Evolutionary conservation across 2,329 filamentous ascomycete genomes (phyloP).

Genomic region (Penicillium capsulatum): DNA sequence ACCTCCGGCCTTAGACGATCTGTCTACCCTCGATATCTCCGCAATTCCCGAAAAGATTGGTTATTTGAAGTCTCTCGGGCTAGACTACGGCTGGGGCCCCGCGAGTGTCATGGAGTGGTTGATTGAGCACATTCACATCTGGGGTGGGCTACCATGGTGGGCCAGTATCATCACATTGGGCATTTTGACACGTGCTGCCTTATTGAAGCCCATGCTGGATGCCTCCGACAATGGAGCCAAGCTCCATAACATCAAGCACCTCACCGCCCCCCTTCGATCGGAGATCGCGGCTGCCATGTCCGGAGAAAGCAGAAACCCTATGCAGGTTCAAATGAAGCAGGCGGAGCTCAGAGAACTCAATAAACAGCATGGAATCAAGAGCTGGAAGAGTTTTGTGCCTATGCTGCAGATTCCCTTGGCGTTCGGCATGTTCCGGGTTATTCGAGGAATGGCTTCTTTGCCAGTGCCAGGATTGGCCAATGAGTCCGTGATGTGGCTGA

Average conservation of each 20-base stretch:
- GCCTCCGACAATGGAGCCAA: conserved; percentile 61
- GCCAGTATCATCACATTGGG: conserved; percentile 65
- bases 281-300: conserved; percentile 48
- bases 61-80: conserved; percentile 73
- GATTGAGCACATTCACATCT: conserved; percentile 80
- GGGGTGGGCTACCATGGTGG: conserved; percentile 75
- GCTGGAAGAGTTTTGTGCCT: conserved; percentile 51
- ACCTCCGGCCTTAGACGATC: conserved; percentile 21
- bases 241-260: conserved; percentile 57
- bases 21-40: conserved; percentile 39
- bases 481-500: conserved; percentile 72
- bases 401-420: conserved; percentile 66
- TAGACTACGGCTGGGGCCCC: conserved; percentile 83
- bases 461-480: conserved; percentile 74
- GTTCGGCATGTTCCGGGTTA: conserved; percentile 73
- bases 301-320: conserved; percentile 42
- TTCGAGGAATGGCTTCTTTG: conserved; percentile 68
- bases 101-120: conserved; percentile 68
- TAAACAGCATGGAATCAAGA: conserved; percentile 52
- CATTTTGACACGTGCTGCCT: conserved; percentile 57
- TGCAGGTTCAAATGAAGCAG: conserved; percentile 46
- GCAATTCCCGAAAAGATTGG: conserved; percentile 71
- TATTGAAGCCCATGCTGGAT: conserved; percentile 63
- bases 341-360: conserved; percentile 51
- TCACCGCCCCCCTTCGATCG: conserved; percentile 54